Evolutionary conservation across 805 yeast genomes (phyloP), one percentile per base, ranked within the genome.

Genomic region (Wickerhamiella brachini): DNA sequence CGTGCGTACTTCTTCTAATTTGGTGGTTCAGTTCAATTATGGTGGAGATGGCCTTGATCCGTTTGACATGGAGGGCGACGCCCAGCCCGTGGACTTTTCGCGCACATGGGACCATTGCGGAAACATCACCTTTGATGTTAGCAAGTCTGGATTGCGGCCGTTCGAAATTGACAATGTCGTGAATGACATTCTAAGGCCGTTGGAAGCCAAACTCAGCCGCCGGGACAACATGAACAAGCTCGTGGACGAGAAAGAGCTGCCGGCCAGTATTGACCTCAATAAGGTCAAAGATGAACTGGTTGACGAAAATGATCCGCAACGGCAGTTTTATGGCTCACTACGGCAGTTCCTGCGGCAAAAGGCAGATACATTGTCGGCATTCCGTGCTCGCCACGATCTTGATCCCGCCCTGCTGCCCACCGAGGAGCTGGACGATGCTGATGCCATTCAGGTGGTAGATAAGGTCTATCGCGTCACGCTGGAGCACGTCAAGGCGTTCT

Each of bases 31-130:
- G 69, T 93, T 93, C 69, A 85, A 87, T 37, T 93, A 93, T 64
- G 99, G 99, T 68, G 98, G 97, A 56, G 99, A 93, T 68, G 96
- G 97, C 47, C 76, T 93, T 56, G 99, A 93, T 72, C 99, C 99
- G 2, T 75, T 86, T 64, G 97, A 90, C 68, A 93, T 93, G 98
- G 99, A 94, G 70, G 98, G 98, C 59, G 96, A 94, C 68, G 96
- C 97, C 1, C 79, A 74, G 60, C 98, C 99, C 0, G 98, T 93
- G 37, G 88, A 94, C 65, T 90, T 93, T 65, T 74, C 73, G 51
- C 80, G 97, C 64, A 86, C 95, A 22, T 93, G 99, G 99, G 88
- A 81, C 56, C 98, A 93, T 66, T 81, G 95, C 6, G 74, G 68
- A 59, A 83, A 84, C 67, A 71, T 86, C 51, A 84, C 95, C 1